phyloP scores from a whole-genome alignment of 2,329 filamentous ascomycete species.

The Fusarium camptoceras region DNA sequence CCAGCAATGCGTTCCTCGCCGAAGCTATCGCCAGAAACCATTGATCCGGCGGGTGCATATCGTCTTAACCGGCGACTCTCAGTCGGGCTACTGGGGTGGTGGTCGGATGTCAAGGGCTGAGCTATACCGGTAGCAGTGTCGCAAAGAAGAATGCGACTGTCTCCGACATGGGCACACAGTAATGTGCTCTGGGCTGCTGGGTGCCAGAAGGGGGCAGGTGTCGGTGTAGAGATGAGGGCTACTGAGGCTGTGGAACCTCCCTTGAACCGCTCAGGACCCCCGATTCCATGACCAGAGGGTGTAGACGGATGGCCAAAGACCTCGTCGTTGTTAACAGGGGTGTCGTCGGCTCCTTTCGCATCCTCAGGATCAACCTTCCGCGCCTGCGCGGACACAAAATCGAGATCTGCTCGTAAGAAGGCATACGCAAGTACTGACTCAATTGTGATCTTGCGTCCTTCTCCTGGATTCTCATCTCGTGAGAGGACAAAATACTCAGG shows the following conservation, averaged over 20 bases:
- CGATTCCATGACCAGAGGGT: conserved; percentile 72
- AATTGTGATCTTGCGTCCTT: conserved; percentile 66
- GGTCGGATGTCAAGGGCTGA: conserved; percentile 86
- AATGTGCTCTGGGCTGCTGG: conserved; percentile 86
- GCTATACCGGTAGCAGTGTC: conserved; percentile 84
- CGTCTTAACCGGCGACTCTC: conserved; percentile 87
- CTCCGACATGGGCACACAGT: conserved; percentile 89
- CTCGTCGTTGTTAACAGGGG: conserved; percentile 86
- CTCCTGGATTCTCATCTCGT: conserved; percentile 44
- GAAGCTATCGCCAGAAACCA: conserved; percentile 91
- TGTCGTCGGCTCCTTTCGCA: conserved; percentile 77
- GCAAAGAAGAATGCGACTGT: conserved; percentile 91
- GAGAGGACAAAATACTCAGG: conserved; percentile 77
- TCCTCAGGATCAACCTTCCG: conserved; percentile 82
- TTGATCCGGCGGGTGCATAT: conserved; percentile 79
- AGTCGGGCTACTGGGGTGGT: conserved; percentile 88
- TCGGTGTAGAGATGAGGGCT: conserved; percentile 91
- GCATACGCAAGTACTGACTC: conserved; percentile 89
- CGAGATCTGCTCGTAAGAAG: conserved; percentile 92
- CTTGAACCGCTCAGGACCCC: conserved; percentile 83
- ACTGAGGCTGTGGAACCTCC: conserved; percentile 94
- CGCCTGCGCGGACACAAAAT: conserved; percentile 92
- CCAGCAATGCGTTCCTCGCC: conserved; percentile 96
- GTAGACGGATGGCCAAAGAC: conserved; percentile 74
- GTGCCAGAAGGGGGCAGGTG: conserved; percentile 94